Percentiles rank a stretch among this genome's conserved stretches.
Conservation (phyloP, 2,329 filamentous ascomycete species). For the Neonectria sp. region DNA sequence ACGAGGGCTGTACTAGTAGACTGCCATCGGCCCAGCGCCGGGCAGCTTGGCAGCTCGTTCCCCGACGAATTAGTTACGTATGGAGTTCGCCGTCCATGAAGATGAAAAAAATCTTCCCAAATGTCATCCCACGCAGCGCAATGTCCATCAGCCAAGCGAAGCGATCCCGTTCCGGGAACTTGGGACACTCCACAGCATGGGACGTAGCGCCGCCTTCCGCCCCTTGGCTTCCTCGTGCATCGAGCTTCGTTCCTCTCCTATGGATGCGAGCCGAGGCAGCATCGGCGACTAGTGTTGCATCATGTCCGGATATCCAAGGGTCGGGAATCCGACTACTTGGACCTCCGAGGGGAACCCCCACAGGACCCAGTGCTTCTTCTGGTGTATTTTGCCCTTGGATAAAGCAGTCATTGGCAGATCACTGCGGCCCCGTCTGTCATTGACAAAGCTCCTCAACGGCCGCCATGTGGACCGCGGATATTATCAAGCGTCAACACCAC, state of each 20-base stretch:
- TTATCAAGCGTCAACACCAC: background rate
- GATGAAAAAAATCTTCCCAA: background rate
- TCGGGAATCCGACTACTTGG: background rate
- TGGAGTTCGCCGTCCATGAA: background rate
- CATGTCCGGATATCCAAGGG: background rate
- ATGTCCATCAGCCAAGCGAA: conserved; percentile 5
- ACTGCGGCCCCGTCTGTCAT: background rate
- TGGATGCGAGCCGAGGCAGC: background rate
- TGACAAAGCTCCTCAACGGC: background rate
- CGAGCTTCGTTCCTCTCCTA: background rate
- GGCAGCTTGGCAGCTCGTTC: background rate
- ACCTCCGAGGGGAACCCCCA: background rate
- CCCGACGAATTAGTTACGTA: background rate
- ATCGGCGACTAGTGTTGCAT: conserved; percentile 1
- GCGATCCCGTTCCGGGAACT: conserved; percentile 18
- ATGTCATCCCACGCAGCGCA: conserved; percentile 21
- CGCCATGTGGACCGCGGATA: conserved; percentile 13
- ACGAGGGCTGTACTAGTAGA: background rate
- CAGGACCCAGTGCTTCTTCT: background rate
- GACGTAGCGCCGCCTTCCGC: conserved; percentile 9
- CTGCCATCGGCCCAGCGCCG: background rate
- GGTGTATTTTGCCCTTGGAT: background rate
- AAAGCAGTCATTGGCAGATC: background rate
- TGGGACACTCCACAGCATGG: conserved; percentile 18
- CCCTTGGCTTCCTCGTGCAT: conserved; percentile 11